Evolutionary conservation across 768 basidiomycete species (phyloP), one percentile per base, ranked within the genome.

Genomic region (Rhodotorula kratochvilovae): DNA sequence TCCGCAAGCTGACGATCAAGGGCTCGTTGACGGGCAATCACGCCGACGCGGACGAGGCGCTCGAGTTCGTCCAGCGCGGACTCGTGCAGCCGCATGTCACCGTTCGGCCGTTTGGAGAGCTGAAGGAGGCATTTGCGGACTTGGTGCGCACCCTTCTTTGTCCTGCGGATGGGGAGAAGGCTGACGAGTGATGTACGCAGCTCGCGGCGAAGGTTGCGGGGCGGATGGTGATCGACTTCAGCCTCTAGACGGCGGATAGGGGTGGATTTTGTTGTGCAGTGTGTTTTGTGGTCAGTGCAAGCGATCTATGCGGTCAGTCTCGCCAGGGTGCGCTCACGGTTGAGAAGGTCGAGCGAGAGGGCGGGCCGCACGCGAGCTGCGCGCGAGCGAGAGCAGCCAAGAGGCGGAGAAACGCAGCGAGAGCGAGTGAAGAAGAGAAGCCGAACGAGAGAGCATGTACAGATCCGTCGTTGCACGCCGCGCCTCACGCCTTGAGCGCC

Each of bases 21-120:
- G 80, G 80, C 36, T 74, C 75, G 17, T 80, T 81, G 63, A 83
- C 82, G 54, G 81, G 89, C 5, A 90, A 90, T 79, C 86, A 87
- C 53, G 89, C 90, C 79, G 91, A 92, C 77, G 86, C 89, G 5
- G 79, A 84, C 13, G 90, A 92, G 79, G 89, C 91, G 1, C 80
- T 92, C 51, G 84, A 86, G 0, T 87, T 92, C 59, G 90, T 90
- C 2, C 84, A 87, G 0, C 78, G 82, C 39, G 90, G 90, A 19
- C 84, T 85, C 55, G 87, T 90, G 60, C 88, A 86, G 78, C 86
- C 86, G 68, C 82, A 82, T 74, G 88, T 83, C 73, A 79, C 73
- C 53, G 60, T 81, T 60, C 84, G 81, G 78, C 82, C 82, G 0
- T 81, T 91, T 46, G 76, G 80, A 0, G 84, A 86, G 7, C 83